phyloP scores from a whole-genome alignment of 2,329 filamentous ascomycete genomes.

The Hypomyces perniciosus region DNA sequence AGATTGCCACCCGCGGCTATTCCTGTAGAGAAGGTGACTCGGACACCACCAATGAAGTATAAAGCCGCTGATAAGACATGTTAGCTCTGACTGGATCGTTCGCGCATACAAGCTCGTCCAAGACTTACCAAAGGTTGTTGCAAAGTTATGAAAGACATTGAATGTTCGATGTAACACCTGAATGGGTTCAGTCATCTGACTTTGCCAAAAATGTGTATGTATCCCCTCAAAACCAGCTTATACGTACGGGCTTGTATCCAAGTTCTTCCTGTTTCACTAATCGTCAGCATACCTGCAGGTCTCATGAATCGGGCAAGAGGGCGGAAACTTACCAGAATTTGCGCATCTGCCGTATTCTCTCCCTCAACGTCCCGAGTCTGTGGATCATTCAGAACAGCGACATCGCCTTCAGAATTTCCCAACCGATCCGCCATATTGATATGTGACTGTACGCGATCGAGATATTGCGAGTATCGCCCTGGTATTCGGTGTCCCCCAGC shows the following conservation, averaged over 20 bases:
- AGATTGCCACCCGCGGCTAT: constrained; percentile 55
- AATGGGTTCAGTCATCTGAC: background rate
- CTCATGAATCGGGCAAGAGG: background rate
- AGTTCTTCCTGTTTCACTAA: constrained; percentile 16
- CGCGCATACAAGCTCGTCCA: background rate
- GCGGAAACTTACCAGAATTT: background rate
- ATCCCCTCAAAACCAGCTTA: no score
- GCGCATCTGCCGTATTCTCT: background rate
- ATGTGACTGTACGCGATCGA: no score
- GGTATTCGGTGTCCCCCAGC: no score
- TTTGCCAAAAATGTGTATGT: background rate
- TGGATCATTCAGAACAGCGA: background rate
- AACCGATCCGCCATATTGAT: no score
- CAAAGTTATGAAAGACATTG: constrained; percentile 52
- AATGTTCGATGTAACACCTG: constrained; percentile 53
- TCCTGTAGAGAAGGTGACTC: constrained; percentile 56
- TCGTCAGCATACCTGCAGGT: background rate
- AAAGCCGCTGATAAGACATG: constrained; percentile 41
- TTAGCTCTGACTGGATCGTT: background rate
- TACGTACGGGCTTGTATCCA: constrained; percentile 22
- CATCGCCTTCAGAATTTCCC: background rate
- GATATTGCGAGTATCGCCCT: no score
- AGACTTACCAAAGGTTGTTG: constrained; percentile 49
- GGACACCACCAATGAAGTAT: constrained; percentile 55
- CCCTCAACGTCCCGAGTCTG: background rate